phyloP scores from a whole-genome alignment of 768 basidiomycete genomes.

The Crucibulum laeve region DNA sequence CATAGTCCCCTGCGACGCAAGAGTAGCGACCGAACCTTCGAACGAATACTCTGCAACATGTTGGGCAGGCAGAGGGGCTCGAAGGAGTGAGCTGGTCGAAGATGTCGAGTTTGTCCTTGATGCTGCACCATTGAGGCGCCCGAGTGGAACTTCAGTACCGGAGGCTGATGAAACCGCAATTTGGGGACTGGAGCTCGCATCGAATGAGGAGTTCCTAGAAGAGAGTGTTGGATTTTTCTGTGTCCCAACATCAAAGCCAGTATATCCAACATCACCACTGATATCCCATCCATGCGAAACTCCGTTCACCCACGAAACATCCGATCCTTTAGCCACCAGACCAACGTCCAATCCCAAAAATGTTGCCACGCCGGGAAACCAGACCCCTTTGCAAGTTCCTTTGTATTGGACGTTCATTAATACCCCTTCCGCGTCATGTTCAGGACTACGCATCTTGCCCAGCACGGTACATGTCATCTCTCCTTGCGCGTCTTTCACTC shows the following conservation, averaged over 20 bases:
- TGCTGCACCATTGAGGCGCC: constrained; percentile 3
- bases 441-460: constrained; percentile 38
- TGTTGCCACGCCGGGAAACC: constrained; percentile 82
- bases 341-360: constrained; percentile 74
- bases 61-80: constrained; percentile 66
- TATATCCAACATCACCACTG: constrained; percentile 61
- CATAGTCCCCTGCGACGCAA: constrained; percentile 31
- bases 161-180: neutral
- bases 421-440: constrained; percentile 45
- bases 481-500: constrained; percentile 62
- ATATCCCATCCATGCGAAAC: constrained; percentile 54
- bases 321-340: constrained; percentile 63
- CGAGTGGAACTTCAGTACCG: neutral
- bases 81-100: constrained; percentile 63
- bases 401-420: constrained; percentile 67
- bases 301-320: constrained; percentile 62
- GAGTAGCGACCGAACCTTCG: constrained; percentile 43
- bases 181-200: constrained; percentile 28
- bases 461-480: constrained; percentile 61
- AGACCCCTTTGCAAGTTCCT: constrained; percentile 70
- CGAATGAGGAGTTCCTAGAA: constrained; percentile 48
- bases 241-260: constrained; percentile 60
- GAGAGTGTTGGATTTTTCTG: constrained; percentile 21
- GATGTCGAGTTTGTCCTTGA: constrained; percentile 36
- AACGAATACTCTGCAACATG: constrained; percentile 73